Evolutionary conservation across 192 early-diverging fungal genomes (phyloP), one percentile per base, ranked within the genome.

Genomic region (Oehlia diaphana): DNA sequence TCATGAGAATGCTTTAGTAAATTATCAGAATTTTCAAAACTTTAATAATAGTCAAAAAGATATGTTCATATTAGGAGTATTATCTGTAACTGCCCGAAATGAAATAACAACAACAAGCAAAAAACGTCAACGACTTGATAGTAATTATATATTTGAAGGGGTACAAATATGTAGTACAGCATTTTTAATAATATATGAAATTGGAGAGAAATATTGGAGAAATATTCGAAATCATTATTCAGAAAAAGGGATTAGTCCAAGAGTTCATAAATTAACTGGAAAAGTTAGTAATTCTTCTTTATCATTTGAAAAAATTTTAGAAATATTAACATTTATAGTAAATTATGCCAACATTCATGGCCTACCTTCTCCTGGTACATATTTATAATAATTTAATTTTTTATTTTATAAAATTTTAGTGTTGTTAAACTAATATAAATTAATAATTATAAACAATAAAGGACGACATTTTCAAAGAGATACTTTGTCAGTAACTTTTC

Each of bases 291-390:
- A 64, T 64, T 64, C 23, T 64, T 19, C 63, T 64, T 28, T 64
- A 64, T 23, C 3, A 28, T 64, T 64, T 64, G 63, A 64, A 28
- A 23, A 7, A 28, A 28, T 64, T 31, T 64, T 64, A 64, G 10
- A 64, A 26, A 26, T 64, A 28, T 0, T 64, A 10, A 23, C 3
- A 7, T 64, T 64, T 64, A 64, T 64, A 23, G 23, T 28, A 12
- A 64, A 64, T 64, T 64, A 64, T 64, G 26, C 63, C 31, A 64
- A 64, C 23, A 64, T 64, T 28, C 23, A 64, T 64, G 23, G 63
- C 28, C 28, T 64, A 64, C 63, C 63, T 64, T 64, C 63, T 7
- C 23, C 63, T 28, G 23, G 63, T n/a, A n/a, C n/a, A n/a, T 64
- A 64, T 64, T 64, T 64, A 26, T 64, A 31, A 31, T 31, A 31